These are phyloP conservation scores for Schoenoplectus tabernaemontani DNA, from an alignment of 202 grass and related monocot genomes.

Conservation along the genomic window DNA sequence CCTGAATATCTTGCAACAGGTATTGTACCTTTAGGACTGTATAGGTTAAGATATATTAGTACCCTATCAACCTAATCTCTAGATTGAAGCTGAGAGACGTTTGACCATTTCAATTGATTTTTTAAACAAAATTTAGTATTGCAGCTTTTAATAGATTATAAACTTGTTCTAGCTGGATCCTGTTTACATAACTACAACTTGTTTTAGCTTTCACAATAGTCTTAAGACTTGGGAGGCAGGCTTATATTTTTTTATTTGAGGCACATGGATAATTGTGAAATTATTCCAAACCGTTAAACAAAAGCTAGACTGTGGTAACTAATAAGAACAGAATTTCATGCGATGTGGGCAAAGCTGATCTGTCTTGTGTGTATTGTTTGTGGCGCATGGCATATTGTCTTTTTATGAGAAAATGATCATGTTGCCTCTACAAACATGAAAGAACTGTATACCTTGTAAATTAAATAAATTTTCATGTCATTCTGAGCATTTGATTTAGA, in stretches of 20 bases:
- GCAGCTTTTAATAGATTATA: not conserved
- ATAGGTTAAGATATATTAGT: not conserved
- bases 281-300: not conserved
- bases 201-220: not conserved
- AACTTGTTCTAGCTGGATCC: constrained; percentile 16
- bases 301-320: not conserved
- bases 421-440: not conserved
- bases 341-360: constrained; percentile 5
- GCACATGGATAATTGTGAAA: constrained; percentile 5
- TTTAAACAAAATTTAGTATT: not conserved
- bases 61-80: not conserved
- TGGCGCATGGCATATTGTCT: not conserved
- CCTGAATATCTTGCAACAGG: constrained; percentile 93
- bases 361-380: constrained; percentile 19
- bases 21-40: constrained; percentile 14
- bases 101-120: constrained; percentile 12
- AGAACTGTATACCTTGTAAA: not conserved
- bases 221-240: not conserved
- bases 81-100: not conserved
- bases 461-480: not conserved
- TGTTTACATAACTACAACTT: constrained; percentile 6
- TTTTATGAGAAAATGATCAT: not conserved
- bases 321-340: not conserved
- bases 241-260: constrained; percentile 1
- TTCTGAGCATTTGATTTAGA: not conserved